These are phyloP conservation scores for Theobroma cacao DNA, from an alignment of 345 rosid species.

Conservation along the genomic window DNA sequence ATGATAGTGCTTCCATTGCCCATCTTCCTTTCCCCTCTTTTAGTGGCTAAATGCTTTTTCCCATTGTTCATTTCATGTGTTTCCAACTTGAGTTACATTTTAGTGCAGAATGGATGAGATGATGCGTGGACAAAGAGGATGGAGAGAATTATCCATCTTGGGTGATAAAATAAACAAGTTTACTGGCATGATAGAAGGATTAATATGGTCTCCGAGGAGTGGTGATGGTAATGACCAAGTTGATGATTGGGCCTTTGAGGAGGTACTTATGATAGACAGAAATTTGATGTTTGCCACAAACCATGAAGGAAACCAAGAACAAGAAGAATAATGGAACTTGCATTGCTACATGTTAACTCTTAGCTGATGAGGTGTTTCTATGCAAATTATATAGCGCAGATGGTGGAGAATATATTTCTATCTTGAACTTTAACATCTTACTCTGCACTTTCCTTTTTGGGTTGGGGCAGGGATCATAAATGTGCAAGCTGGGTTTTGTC, in stretches of 20 bases:
- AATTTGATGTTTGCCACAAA: neutral
- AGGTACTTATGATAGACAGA: constrained; percentile 37
- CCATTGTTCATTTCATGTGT: neutral
- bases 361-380: neutral
- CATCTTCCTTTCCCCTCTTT: neutral
- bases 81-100: constrained; percentile 15
- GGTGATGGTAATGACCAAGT: constrained; percentile 40
- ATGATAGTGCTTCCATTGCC: neutral
- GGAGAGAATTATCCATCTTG: constrained; percentile 86
- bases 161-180: constrained; percentile 89
- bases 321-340: neutral
- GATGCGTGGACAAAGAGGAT: constrained; percentile 97
- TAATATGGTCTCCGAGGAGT: constrained; percentile 89
- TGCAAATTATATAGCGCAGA: neutral
- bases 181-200: constrained; percentile 86
- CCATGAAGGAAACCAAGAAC: neutral
- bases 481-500: neutral
- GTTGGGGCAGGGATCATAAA: neutral
- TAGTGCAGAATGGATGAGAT: constrained; percentile 85
- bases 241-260: constrained; percentile 69
- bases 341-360: neutral
- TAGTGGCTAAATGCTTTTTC: neutral
- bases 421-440: neutral
- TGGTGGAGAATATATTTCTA: neutral
- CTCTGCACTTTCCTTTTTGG: neutral